Percentiles rank a stretch among this genome's conserved stretches.
Evolutionary conservation across 2,329 filamentous ascomycete species (phyloP).

Genomic region (Fusarium chaquense): DNA sequence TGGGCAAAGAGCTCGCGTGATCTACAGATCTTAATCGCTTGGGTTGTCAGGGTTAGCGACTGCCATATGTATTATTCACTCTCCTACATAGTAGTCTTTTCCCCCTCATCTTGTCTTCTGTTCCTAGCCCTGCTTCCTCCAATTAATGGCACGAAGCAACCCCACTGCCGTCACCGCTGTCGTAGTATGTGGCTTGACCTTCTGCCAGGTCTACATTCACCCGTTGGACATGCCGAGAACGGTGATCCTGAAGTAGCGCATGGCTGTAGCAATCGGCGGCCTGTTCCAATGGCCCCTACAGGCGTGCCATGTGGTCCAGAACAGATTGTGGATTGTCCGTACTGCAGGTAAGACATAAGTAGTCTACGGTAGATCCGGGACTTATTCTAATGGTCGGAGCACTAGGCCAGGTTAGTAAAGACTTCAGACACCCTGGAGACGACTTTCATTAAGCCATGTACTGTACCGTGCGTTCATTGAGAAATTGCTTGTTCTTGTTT

Average conservation of each 20-base stretch:
- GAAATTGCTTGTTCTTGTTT: slow-evolving; percentile 22
- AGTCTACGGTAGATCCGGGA: slow-evolving; percentile 20
- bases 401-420: not conserved
- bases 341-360: slow-evolving; percentile 1
- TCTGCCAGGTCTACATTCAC: not conserved
- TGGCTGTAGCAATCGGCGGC: not conserved
- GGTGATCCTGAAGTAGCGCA: not conserved
- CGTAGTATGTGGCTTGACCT: not conserved
- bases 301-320: slow-evolving; percentile 7
- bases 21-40: slow-evolving; percentile 22
- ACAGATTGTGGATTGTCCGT: not conserved
- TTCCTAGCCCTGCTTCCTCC: not conserved
- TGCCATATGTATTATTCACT: not conserved
- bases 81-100: not conserved
- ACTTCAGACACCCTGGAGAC: slow-evolving; percentile 14
- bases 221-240: not conserved
- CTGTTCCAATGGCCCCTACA: not conserved
- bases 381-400: slow-evolving; percentile 1
- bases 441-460: slow-evolving; percentile 18
- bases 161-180: not conserved
- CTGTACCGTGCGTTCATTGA: slow-evolving; percentile 18
- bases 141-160: not conserved
- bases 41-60: not conserved
- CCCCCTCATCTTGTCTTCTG: not conserved
- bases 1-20: slow-evolving; percentile 16